Percentiles rank a stretch among this genome's conserved stretches.
phyloP scores from a whole-genome alignment of 1,139 yeast species.

The Sugiyamaella novakii region DNA sequence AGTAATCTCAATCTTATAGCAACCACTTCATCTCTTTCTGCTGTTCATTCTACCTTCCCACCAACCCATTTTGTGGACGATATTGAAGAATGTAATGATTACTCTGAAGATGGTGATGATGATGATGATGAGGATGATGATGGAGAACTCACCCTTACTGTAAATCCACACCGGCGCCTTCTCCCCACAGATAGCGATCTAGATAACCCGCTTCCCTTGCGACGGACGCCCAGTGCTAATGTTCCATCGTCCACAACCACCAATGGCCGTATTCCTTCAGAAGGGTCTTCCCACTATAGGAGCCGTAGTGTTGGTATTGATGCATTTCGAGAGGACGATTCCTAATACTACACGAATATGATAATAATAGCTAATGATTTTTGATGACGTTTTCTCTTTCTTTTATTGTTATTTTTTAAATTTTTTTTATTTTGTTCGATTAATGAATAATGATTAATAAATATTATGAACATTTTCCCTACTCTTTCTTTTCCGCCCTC shows the following conservation, averaged over 20 bases:
- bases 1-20: conserved; percentile 4
- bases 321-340: conserved; percentile 1
- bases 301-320: conserved; percentile 14
- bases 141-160: conserved; percentile 57
- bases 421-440: too few relatives aligned
- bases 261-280: conserved; percentile 1
- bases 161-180: conserved; percentile 42
- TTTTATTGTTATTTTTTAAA: not conserved
- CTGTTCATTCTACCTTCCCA: too few relatives aligned
- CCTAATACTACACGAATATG: not conserved
- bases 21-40: conserved; percentile 4
- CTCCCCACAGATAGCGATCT: conserved; percentile 17
- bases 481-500: too few relatives aligned
- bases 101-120: conserved; percentile 23
- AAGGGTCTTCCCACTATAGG: conserved; percentile 3
- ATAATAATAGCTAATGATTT: conserved; percentile 3
- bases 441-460: conserved; percentile 9
- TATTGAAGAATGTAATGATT: conserved; percentile 16
- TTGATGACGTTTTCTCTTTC: conserved; percentile 13
- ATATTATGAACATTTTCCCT: too few relatives aligned
- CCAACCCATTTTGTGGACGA: conserved; percentile 5
- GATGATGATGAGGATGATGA: conserved; percentile 43
- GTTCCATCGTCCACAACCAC: conserved; percentile 6
- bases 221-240: conserved; percentile 17
- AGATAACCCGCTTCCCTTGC: not conserved